Base-by-base conservation (phyloP, 2,329 filamentous ascomycete genomes). In the Pseudopithomyces chartarum region DNA sequence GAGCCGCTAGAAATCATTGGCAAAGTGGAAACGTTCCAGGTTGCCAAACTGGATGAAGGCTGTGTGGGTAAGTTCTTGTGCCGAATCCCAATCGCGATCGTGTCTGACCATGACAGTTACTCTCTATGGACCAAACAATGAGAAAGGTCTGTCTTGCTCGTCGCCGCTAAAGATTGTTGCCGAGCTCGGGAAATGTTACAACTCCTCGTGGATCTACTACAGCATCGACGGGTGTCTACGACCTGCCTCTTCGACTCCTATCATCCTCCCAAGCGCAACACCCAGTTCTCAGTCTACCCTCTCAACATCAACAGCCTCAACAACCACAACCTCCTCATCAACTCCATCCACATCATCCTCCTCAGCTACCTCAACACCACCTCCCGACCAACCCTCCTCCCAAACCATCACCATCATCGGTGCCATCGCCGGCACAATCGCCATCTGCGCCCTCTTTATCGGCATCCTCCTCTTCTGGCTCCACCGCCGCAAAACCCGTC, bases 161-260 rank as follows among this genome's bases (percentile, higher is more conserved):
- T 57, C 62, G 6, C 49, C 57, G 6, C 54, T 59, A 6, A 59
- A 63, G 15, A 60, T 64, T 11, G 55, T 68, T 2, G 67, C 62
- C 7, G 58, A 64, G 8, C 46, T 68, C 11, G 64, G 60, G 4
- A 60, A 52, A 10, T 72, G 69, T 54, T 72, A 71, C 51, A 67
- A 67, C 42, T 56, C 66, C 2, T 62, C 65, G 6, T 72, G 67
- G 67, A 52, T 57, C 7, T 70, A 69, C 34, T 72, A 68, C 51
- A 69, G 67, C 33, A 66, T 72, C 20, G 67, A 71, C 32, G 57
- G 60, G 2, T 71, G 68, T 43, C 36, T 60, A 3, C 51, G 49
- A 1, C 63, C 63, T 13, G 44, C 17, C 17, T 36, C 57, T 2
- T 60, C 62, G 3, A 50, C 55, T 11, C 32, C 4, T 6, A 19